Conservation (phyloP, 176 grass and related monocot species). For the Elaeis guineensis region DNA sequence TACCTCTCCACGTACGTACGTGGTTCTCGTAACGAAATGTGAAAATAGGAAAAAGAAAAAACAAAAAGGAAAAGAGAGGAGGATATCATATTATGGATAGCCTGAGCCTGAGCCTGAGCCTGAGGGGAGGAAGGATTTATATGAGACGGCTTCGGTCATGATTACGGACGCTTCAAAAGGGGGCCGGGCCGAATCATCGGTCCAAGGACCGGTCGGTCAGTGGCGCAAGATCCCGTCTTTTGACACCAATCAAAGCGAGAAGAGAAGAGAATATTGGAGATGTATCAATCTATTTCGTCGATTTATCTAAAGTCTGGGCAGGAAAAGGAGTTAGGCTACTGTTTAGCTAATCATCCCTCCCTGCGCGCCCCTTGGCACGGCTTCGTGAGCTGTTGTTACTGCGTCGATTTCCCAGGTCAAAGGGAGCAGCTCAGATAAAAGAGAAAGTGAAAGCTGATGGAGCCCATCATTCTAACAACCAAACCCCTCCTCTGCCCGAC, state of each 20-base stretch:
- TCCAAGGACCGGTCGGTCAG: constrained; percentile 77
- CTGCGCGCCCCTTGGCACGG: too few relatives aligned
- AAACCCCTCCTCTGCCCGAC: too few relatives aligned
- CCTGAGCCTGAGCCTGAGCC: too few relatives aligned
- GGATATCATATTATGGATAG: constrained; percentile 1
- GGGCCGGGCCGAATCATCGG: constrained; percentile 60
- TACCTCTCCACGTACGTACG: too few relatives aligned
- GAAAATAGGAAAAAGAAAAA: not conserved
- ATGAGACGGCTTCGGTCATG: constrained; percentile 15
- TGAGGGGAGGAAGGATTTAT: too few relatives aligned
- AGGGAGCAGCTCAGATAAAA: constrained; percentile 48
- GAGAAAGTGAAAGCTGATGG: constrained; percentile 78
- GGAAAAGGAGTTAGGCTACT: too few relatives aligned
- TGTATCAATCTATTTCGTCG: too few relatives aligned
- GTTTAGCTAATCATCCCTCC: too few relatives aligned
- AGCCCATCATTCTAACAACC: constrained; percentile 29
- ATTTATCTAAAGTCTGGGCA: too few relatives aligned
- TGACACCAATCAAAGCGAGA: constrained; percentile 32
- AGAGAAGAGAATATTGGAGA: constrained; percentile 19
- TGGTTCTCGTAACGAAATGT: too few relatives aligned
- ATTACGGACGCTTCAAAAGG: constrained; percentile 28
- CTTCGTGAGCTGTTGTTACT: too few relatives aligned
- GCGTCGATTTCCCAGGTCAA: constrained; percentile 47
- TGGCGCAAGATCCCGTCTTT: constrained; percentile 72
- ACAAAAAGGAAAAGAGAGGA: constrained; percentile 11